Evolutionary conservation across 2,329 filamentous ascomycete genomes (phyloP).

Genomic region (Beauveria scarabaeidicola): DNA sequence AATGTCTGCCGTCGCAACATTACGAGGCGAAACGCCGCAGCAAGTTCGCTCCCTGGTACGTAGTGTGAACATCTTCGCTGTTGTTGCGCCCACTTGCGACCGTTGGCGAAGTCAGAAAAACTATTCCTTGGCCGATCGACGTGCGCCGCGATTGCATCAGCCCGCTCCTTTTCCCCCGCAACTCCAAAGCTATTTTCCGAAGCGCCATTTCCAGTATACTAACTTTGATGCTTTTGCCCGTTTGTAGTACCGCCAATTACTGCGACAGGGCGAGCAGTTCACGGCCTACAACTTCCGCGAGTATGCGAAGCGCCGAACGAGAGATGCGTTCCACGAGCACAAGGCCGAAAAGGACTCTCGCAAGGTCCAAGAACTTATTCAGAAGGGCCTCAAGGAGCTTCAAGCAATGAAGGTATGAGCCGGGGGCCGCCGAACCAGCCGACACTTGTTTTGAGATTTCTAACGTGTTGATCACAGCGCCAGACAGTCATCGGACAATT

Average conservation of each 20-base stretch:
- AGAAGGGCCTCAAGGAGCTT: slow-evolving; percentile 78
- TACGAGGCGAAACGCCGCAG: slow-evolving; percentile 47
- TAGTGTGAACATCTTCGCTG: slow-evolving; percentile 11
- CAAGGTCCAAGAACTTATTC: slow-evolving; percentile 77
- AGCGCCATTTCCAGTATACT: neutral
- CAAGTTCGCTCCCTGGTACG: slow-evolving; percentile 50
- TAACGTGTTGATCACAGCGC: slow-evolving; percentile 46
- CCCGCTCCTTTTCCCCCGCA: neutral
- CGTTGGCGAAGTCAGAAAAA: slow-evolving; percentile 2
- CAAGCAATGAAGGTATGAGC: slow-evolving; percentile 75
- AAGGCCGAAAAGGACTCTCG: slow-evolving; percentile 63
- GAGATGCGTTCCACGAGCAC: slow-evolving; percentile 83
- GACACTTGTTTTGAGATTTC: neutral
- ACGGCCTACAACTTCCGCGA: slow-evolving; percentile 96
- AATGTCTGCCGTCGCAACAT: slow-evolving; percentile 30
- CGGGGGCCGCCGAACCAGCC: neutral
- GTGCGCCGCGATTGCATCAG: neutral
- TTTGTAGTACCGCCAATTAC: slow-evolving; percentile 76
- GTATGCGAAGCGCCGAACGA: slow-evolving; percentile 84
- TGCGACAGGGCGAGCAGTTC: slow-evolving; percentile 81
- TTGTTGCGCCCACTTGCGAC: slow-evolving; percentile 4
- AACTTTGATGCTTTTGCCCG: neutral
- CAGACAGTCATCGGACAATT: slow-evolving; percentile 95
- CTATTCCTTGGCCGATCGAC: neutral
- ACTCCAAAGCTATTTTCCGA: neutral